Evolutionary conservation across 164 flowering plant genomes (phyloP), one percentile per base, ranked within the genome.

Genomic region (Vitis riparia): DNA sequence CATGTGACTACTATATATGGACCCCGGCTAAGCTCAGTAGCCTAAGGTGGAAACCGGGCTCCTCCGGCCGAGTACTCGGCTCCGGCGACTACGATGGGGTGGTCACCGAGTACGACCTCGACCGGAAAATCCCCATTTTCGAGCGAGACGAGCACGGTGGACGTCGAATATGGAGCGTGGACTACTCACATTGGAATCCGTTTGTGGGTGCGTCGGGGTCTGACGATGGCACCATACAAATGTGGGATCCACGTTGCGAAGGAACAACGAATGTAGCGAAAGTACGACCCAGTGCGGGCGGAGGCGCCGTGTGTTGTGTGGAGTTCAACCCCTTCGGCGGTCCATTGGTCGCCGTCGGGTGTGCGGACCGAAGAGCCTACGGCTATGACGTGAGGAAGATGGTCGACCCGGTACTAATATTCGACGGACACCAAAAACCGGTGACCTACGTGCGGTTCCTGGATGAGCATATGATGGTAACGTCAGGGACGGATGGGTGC

Each of bases 121-220:
- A 90, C 63, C 77, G 57, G 10, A 74, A 64, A 3, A 48, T 77
- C 3, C 86, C 95, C 5, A 64, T 88, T 8, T 86, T 84, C 68
- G 95, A 90, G 78, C 85, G 95, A 0, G 95, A 90, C 67, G 95
- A 90, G 76, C 92, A 90, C 55, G 89, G 91, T 15, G 95, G 95
- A 1, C 78, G 89, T 9, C 82, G 90, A 50, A 78, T 90, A 0
- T 90, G 95, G 96, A 86, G 90, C 77, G 65, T 90, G 59, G 96
- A 90, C 72, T 90, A 90, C 73, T 79, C 85, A 9, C 75, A 47
- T 16, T 69, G 73, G 64, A 70, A 63, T 3, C 84, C 88, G 19
- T 59, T 58, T 0, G n/a, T 85, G 5, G 90, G 91, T 1, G 95
- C 89, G 8, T 90, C 95, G 9, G 92, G 87, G 15, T 88, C 92